Base-by-base conservation (phyloP, 106 monocot genomes). In the Agapanthus africanus region DNA sequence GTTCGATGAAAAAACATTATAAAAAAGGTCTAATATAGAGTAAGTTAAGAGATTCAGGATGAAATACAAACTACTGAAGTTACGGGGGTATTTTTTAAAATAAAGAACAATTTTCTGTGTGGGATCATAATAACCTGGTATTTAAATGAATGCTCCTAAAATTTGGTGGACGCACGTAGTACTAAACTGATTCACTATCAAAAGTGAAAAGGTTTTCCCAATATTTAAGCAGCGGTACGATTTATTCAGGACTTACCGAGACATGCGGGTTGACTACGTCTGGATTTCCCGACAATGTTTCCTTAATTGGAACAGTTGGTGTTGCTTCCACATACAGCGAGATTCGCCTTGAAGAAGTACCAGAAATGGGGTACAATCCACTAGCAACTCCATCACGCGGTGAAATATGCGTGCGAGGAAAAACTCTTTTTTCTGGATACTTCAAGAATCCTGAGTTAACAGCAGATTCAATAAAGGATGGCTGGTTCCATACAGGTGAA, bases 401-500 rank as follows among this genome's bases (percentile, higher is more conserved):
- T 6, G 94, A 95, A 63, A 79, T 91, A 57, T 95, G 94, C 26
- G 52, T 95, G 23, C 71, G 91, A 56, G 94, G 94, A 26, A 88
- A 80, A 28, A 90, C 90, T 10, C 51, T 91, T 15, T 95, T 91
- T 46, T 78, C 88, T 33, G 94, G 88, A 6, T 95, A 95, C 77
- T 78, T 88, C 75, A 95, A 95, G 49, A 81, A 84, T 59, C 88
- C 81, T 11, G 91, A 91, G 67, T 59, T 91, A 31, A 95, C 91
- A 38, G 83, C 79, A 46, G 85, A 91, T 71, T 81, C 66, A 32
- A 79, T 95, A 11, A 76, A 63, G 73, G 90, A 95, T 81, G 94
- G 91, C 27, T 95, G 94, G 94, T 95, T 95, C 59, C 85, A 95
- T 71, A 95, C 94, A 79, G 94, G 94, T 95, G 22, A 46, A 46